Evolutionary conservation across 768 basidiomycete species (phyloP), one percentile per base, ranked within the genome.

Genomic region (Trichaptum fuscoviolaceum): DNA sequence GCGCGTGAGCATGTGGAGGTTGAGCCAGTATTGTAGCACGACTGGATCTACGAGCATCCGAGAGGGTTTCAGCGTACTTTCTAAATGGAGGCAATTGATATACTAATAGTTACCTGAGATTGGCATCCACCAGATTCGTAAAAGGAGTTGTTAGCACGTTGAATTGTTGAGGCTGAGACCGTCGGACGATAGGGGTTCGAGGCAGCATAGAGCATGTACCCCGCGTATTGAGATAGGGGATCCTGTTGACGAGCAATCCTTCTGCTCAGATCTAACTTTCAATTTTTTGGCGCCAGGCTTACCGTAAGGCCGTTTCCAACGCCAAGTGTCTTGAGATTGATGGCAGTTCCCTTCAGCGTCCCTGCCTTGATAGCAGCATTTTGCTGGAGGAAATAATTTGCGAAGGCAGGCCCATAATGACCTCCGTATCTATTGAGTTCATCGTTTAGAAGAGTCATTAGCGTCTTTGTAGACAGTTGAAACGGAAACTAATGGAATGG

Each of bases 231-330:
- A 1, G 70, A 70, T 26, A 87, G 72, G 7, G 70, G 76, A 73
- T 72, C 75, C 59, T 64, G 24, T 57, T n/a, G 35, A 65, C 35
- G 59, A 61, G 23, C 15, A 61, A 61, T 61, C n/a, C n/a, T n/a
- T n/a, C n/a, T n/a, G n/a, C n/a, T 25, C 3, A 30, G 26, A 30
- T 12, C 24, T 15, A 57, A 64, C 18, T 57, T 20, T 24, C n/a
- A 35, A 35, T 23, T 10, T 3, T n/a, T 34, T 17, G 24, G 34
- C 18, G 8, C 26, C 9, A 42, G n/a, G 68, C 80, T 17, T 73
- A 87, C 86, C 5, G 86, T 87, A 25, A 88, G 73, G 12, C 87
- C 87, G 70, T 89, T 80, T 20, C 88, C 87, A 24, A 89, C 78
- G 20, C 85, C 88, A n/a, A 88, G 80, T 26, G 81, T 77, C 72